phyloP scores from a whole-genome alignment of 2,329 filamentous ascomycete species.

The Colletotrichum limetticola region DNA sequence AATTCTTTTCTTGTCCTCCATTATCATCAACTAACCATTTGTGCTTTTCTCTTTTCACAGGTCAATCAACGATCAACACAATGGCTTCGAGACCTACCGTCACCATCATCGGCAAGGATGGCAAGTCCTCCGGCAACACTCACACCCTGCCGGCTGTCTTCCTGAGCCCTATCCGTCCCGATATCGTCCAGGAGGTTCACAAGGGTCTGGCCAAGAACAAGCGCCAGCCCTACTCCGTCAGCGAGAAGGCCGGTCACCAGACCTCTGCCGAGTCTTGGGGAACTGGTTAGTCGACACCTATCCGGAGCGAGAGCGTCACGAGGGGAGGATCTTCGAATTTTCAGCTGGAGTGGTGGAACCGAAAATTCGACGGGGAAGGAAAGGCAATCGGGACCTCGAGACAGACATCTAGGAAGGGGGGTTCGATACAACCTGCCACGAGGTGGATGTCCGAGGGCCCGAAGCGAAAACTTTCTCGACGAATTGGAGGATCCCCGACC shows the following conservation, averaged over 20 bases:
- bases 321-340: background rate
- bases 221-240: slow-evolving; percentile 98
- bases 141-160: slow-evolving; percentile 97
- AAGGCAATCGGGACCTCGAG: slow-evolving; percentile 18
- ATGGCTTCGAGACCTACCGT: slow-evolving; percentile 98
- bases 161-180: slow-evolving; percentile 95
- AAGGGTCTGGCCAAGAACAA: slow-evolving; percentile 99
- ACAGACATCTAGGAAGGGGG: slow-evolving; percentile 12
- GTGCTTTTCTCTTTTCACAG: slow-evolving; percentile 19
- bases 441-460: slow-evolving; percentile 11
- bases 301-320: background rate
- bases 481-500: background rate
- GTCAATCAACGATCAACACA: slow-evolving; percentile 53
- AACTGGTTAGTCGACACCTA: slow-evolving; percentile 78
- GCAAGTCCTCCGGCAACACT: slow-evolving; percentile 88
- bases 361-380: background rate
- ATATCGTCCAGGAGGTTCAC: slow-evolving; percentile 99
- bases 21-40: slow-evolving; percentile 32
- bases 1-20: background rate
- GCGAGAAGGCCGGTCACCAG: slow-evolving; percentile 99
- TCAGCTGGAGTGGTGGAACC: background rate
- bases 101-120: slow-evolving; percentile 96
- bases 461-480: background rate
- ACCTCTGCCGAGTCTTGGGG: slow-evolving; percentile 99
- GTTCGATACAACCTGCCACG: slow-evolving; percentile 3